Conservation (phyloP, 208 protist genomes). For the Balamuthia mandrillaris region DNA sequence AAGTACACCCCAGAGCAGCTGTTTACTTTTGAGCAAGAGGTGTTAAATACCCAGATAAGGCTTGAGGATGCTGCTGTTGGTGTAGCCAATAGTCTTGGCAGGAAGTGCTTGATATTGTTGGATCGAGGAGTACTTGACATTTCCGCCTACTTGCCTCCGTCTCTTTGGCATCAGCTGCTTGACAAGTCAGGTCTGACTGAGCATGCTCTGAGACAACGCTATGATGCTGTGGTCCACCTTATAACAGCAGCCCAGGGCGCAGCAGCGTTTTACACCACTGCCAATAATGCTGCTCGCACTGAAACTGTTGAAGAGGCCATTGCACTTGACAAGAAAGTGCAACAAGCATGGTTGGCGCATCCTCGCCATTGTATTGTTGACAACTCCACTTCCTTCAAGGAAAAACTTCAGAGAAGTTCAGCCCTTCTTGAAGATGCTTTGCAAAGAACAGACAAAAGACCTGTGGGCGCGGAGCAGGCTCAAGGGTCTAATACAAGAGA, state of each 20-base stretch:
- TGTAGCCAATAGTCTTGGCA: not conserved
- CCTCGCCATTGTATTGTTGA: not conserved
- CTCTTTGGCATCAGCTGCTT: conserved; percentile 33
- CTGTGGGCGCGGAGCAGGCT: too few species aligned
- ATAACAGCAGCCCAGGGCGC: conserved; percentile 77
- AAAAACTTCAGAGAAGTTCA: conserved; percentile 24
- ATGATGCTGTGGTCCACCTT: conserved; percentile 18
- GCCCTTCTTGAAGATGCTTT: conserved; percentile 13
- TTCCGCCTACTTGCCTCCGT: conserved; percentile 8
- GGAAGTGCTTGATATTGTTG: conserved; percentile 5
- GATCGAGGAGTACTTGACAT: conserved; percentile 15
- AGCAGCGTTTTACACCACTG: conserved; percentile 68
- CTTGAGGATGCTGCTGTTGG: conserved; percentile 3
- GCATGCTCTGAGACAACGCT: not conserved
- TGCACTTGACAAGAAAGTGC: conserved; percentile 76
- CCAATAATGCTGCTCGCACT: conserved; percentile 67
- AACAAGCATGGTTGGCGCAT: conserved; percentile 31
- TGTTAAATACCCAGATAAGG: conserved; percentile 8
- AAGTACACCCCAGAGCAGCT: not conserved
- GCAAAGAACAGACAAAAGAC: too few species aligned
- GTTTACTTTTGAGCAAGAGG: conserved; percentile 5
- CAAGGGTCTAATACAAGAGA: too few species aligned
- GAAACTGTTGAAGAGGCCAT: conserved; percentile 76
- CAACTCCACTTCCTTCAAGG: conserved; percentile 9
- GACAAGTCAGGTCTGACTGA: not conserved